Base-by-base conservation (phyloP, 192 early-diverging fungal genomes). In the Rhizophagus prolifer region DNA sequence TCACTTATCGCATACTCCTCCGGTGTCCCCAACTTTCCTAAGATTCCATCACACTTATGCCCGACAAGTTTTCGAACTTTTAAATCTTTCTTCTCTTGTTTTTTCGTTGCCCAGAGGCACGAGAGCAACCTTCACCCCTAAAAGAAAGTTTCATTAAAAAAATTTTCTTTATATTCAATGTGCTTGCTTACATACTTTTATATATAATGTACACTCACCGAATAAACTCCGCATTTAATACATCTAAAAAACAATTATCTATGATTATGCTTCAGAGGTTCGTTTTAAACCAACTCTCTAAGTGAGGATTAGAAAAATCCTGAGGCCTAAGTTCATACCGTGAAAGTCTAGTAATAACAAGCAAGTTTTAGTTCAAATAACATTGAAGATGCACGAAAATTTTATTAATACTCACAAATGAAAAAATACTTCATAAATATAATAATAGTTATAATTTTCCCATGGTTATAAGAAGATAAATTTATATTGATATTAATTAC, bases 261-360 rank as follows among this genome's bases (percentile, higher is more conserved):
- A 76, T 16, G 19, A 71, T 58, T 73, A 76, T 50, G 65, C 75
- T 76, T 64, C 75, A 76, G 44, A 76, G 41, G 13, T 76, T 76
- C 9, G 38, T 76, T 9, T 36, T 76, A 41, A 76, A 76, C 44
- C 44, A 76, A 16, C 62, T 23, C 26, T 76, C 75, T 58, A 76
- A 58, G 30, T 75, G 74, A 26, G 62, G 26, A 34, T 25, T 61
- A 21, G 26, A 71, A 50, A 31, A 75, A 58, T 75, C 62, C 10
- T 14, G 10, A 21, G 62, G 26, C 30, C 74, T 75, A 14, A 75
- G 74, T 46, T 75, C 63, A 66, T 75, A 75, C n/a, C 14, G 14
- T 66, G 30, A 58, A 75, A 75, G 74, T 19, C 72, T 59, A 44
- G 46, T 31, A 50, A 58, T 50, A 50, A 73, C 19, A 50, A n/a